phyloP scores from a whole-genome alignment of 352 stramenopile species.

The Globisporangium barbulae region DNA sequence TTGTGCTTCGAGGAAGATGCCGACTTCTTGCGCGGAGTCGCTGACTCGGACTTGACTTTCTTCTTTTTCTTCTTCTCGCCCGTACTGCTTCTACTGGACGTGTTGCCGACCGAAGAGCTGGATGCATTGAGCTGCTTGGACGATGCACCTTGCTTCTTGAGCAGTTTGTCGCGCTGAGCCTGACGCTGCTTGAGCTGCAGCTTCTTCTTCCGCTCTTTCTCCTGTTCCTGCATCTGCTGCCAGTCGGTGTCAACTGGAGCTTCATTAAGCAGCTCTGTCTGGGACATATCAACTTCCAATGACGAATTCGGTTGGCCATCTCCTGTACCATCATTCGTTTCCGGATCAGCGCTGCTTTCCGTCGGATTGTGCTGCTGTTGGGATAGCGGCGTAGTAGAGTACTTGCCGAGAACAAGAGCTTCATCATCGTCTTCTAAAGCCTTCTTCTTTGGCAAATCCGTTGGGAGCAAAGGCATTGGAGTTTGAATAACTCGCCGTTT shows the following conservation, averaged over 20 bases:
- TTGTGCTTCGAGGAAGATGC: constrained; percentile 16
- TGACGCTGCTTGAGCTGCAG: constrained; percentile 73
- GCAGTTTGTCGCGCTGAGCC: constrained; percentile 69
- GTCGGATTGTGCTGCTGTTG: neutral
- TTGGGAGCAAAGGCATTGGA: neutral
- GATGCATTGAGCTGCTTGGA: constrained; percentile 16
- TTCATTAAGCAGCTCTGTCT: constrained; percentile 9
- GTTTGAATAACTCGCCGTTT: constrained; percentile 15
- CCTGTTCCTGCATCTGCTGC: constrained; percentile 69
- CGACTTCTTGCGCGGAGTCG: constrained; percentile 27
- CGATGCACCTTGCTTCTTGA: constrained; percentile 50
- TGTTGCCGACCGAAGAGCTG: neutral
- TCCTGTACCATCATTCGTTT: neutral
- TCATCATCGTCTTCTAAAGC: constrained; percentile 6
- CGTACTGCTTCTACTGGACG: constrained; percentile 15
- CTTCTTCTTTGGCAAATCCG: neutral
- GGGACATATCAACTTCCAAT: neutral
- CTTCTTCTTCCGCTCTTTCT: constrained; percentile 68
- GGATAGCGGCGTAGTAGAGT: neutral
- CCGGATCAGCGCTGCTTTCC: neutral
- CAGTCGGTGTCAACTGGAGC: constrained; percentile 53
- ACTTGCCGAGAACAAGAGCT: constrained; percentile 9
- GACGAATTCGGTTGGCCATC: neutral
- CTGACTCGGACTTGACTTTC: constrained; percentile 22
- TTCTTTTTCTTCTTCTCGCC: constrained; percentile 49